Conservation (phyloP, 495 filamentous ascomycete species). For the Xylaria bambusicola region DNA sequence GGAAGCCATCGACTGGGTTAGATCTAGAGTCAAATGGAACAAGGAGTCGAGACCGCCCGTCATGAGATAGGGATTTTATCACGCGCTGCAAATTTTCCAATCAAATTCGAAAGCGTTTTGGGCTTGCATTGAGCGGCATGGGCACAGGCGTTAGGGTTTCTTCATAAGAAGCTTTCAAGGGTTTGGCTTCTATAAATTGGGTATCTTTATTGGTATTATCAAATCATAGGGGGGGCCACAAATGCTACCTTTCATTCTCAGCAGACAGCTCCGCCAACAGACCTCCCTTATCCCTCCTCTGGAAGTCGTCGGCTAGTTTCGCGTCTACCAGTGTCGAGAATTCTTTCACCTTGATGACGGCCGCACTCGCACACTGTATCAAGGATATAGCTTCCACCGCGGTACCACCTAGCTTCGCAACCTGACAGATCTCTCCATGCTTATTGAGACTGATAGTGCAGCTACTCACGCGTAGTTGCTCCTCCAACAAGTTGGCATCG, state of each 20-base stretch:
- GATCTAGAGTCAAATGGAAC: conserved; percentile 91
- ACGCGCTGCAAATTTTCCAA: conserved; percentile 2
- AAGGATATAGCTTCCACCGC: conserved; percentile 76
- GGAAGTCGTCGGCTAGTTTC: conserved; percentile 73
- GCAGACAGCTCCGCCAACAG: conserved; percentile 78
- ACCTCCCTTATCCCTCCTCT: conserved; percentile 72
- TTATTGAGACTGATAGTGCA: conserved; percentile 84
- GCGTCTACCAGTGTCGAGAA: conserved; percentile 69
- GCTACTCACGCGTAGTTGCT: conserved; percentile 81
- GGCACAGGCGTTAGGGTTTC: conserved; percentile 12
- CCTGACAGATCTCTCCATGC: conserved; percentile 87
- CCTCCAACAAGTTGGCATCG: conserved; percentile 80
- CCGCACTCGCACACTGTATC: conserved; percentile 67
- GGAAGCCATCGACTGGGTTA: conserved; percentile 95
- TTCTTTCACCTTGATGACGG: conserved; percentile 76
- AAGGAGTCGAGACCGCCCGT: conserved; percentile 88
- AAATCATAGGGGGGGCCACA: conserved; percentile 18
- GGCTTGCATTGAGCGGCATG: conserved; percentile 21
- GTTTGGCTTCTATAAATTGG: conserved; percentile 26
- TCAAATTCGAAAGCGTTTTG: conserved; percentile 22
- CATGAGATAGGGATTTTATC: conserved; percentile 64
- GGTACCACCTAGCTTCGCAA: conserved; percentile 82
- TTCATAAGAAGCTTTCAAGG: conserved; percentile 21
- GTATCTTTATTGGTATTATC: conserved; percentile 36
- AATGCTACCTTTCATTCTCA: conserved; percentile 68